Conservation (phyloP, 75 land plant genomes). For the Cunninghamia lanceolata region DNA sequence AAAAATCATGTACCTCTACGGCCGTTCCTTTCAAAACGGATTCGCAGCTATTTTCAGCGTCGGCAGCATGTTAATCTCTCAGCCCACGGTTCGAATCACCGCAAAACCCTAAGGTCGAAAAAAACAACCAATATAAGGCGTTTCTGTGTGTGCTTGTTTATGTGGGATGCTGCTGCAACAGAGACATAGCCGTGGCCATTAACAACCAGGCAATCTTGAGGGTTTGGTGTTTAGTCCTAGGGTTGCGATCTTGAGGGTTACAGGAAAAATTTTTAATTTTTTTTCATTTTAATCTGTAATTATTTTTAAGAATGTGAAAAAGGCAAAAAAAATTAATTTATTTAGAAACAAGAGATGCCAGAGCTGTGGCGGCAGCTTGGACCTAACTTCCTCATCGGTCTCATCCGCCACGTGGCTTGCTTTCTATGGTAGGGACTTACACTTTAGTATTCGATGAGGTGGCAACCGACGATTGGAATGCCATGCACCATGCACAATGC, state of each 20-base stretch:
- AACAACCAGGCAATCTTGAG: background rate
- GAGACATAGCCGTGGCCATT: background rate
- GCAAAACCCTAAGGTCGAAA: background rate
- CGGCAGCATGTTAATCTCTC: background rate
- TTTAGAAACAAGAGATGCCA: background rate
- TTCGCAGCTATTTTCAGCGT: background rate
- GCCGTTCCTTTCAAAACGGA: background rate
- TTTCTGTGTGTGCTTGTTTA: background rate
- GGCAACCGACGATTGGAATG: background rate
- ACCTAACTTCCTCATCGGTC: background rate
- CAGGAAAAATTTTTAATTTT: slow-evolving; percentile 1
- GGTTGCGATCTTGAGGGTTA: slow-evolving; percentile 6
- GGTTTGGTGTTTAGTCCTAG: background rate
- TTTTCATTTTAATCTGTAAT: background rate
- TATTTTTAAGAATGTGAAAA: background rate
- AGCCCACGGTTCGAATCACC: background rate
- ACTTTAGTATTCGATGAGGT: background rate
- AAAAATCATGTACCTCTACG: slow-evolving; percentile 4
- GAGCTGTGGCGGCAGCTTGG: background rate
- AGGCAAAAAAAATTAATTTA: no score
- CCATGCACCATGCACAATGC: background rate
- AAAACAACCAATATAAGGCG: no score
- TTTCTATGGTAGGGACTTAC: background rate
- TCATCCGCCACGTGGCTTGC: slow-evolving; percentile 1
- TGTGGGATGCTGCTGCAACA: background rate